Percentiles rank a stretch among this genome's conserved stretches.
phyloP scores from a whole-genome alignment of 176 grass and related monocot species.

The Hordeum marinum region DNA sequence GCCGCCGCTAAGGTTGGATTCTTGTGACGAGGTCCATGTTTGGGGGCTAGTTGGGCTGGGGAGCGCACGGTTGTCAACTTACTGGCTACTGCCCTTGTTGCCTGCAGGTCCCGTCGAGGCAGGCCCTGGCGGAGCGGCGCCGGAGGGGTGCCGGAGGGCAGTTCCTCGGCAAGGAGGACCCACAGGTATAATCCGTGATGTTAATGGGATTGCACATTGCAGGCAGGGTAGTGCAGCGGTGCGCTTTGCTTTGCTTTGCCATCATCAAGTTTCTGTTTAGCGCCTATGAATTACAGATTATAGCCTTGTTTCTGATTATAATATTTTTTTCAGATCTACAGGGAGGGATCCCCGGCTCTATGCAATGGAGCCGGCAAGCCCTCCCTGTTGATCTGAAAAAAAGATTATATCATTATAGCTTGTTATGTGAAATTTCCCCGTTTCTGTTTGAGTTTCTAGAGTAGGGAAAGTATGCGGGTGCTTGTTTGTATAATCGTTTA shows the following conservation, averaged over 20 bases:
- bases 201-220: slow-evolving; percentile 1
- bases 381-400: too few species aligned
- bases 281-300: not conserved
- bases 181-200: slow-evolving; percentile 39
- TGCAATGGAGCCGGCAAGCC: too few species aligned
- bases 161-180: slow-evolving; percentile 81
- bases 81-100: slow-evolving; percentile 6
- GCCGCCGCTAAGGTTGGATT: slow-evolving; percentile 59
- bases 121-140: slow-evolving; percentile 81
- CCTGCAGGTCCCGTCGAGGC: slow-evolving; percentile 67
- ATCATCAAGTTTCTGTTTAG: not conserved
- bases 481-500: not conserved
- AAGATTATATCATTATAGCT: not conserved
- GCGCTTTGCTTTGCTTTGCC: not conserved
- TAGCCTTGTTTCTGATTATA: too few species aligned
- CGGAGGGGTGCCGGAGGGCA: slow-evolving; percentile 71
- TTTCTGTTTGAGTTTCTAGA: not conserved
- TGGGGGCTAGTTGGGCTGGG: not conserved
- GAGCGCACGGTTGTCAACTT: not conserved
- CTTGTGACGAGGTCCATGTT: not conserved
- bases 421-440: not conserved
- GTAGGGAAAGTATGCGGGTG: not conserved
- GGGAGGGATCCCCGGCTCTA: too few species aligned
- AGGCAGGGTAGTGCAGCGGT: not conserved
- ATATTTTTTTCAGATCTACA: too few species aligned